These are phyloP conservation scores for Orbilia oligospora DNA, from an alignment of 2,329 filamentous ascomycete species.

Conservation along the genomic window DNA sequence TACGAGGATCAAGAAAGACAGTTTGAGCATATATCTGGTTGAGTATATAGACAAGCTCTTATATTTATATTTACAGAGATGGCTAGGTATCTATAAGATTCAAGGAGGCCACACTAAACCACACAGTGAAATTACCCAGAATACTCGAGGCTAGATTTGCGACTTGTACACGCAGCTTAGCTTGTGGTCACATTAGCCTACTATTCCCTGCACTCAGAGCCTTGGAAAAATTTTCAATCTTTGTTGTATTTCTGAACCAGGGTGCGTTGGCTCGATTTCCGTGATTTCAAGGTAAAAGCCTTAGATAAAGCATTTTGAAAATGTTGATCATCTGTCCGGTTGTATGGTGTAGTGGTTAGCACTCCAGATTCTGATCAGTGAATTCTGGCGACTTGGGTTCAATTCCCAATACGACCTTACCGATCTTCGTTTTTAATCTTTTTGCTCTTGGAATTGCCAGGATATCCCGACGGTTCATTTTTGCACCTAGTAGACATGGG, in stretches of 20 bases:
- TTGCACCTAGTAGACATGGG: not conserved
- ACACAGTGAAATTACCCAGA: too few species aligned
- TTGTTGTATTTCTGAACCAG: conserved; percentile 1
- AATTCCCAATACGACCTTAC: conserved; percentile 61
- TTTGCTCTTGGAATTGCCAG: not conserved
- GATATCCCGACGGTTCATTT: not conserved
- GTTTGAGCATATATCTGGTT: too few species aligned
- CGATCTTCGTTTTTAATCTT: conserved; percentile 14
- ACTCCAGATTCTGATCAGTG: conserved; percentile 60
- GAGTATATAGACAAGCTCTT: too few species aligned
- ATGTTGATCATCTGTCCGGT: conserved; percentile 35
- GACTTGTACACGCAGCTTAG: too few species aligned
- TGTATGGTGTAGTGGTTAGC: conserved; percentile 62
- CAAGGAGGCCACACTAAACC: too few species aligned
- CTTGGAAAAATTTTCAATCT: not conserved
- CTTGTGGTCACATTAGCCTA: too few species aligned
- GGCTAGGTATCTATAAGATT: too few species aligned
- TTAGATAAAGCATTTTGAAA: not conserved
- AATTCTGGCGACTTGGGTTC: conserved; percentile 61
- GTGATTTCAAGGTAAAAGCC: not conserved
- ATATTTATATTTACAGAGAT: too few species aligned
- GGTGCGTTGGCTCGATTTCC: not conserved
- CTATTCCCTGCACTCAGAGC: too few species aligned
- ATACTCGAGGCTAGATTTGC: too few species aligned
- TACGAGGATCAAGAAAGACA: too few species aligned